Evolutionary conservation across 495 filamentous ascomycete genomes (phyloP), one percentile per base, ranked within the genome.

Genomic region (Cercophora sp.): DNA sequence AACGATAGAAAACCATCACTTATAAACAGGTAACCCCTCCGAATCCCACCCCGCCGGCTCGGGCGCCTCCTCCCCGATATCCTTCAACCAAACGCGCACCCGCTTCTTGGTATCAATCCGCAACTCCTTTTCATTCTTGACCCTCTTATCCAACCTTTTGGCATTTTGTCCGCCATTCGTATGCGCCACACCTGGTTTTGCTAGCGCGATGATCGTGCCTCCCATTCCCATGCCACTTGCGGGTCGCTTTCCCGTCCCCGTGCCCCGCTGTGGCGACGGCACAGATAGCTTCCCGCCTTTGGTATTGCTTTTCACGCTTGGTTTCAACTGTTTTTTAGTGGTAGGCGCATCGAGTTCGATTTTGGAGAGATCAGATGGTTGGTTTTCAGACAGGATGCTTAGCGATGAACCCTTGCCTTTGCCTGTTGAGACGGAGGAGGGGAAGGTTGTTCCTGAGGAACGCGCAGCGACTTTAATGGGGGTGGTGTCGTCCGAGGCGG

Each of bases 111-210:
- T 45, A 26, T 63, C 57, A 10, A 60, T 40, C 53, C 48, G 52
- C 39, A 65, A n/a, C 29, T 60, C 56, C 57, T 65, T 65, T 9
- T 62, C 62, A 8, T 29, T 27, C 29, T 41, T 62, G 10, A 65
- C 48, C 39, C 51, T 62, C 2, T 36, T 54, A 10, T 60, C 26
- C 23, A 65, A 41, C 48, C 50, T 55, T 27, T 58, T 62, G 0
- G 51, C 25, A 37, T 49, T 49, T 2, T 16, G n/a, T n/a, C n/a
- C n/a, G n/a, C 37, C 37, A 19, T 19, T 3, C 40, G 4, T n/a
- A 43, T 22, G 8, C 36, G 2, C 18, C 13, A 18, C 36, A 9
- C 36, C 36, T 1, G 16, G 8, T 0, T 19, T 39, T n/a, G n/a
- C n/a, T 10, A n/a, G n/a, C n/a, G n/a, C n/a, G n/a, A n/a, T n/a